Percentiles rank a stretch among this genome's conserved stretches.
phyloP scores from a whole-genome alignment of 163 green algal species.

The Scenedesmus sp. region DNA sequence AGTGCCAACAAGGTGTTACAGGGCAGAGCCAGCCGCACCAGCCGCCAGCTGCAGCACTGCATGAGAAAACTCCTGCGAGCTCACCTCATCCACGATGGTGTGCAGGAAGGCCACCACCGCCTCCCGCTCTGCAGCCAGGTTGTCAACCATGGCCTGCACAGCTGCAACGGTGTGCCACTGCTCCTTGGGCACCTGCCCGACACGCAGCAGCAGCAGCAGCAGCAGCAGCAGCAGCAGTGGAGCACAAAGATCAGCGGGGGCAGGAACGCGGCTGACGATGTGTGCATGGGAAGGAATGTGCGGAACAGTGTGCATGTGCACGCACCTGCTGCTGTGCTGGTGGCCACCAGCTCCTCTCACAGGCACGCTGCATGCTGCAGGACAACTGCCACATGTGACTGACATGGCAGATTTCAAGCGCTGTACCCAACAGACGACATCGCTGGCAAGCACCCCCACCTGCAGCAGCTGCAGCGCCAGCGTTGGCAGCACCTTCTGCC shows the following conservation, averaged over 20 bases:
- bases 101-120: conserved; percentile 53
- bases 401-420: too few species aligned
- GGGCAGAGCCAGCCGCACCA: too few species aligned
- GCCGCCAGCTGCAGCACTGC: too few species aligned
- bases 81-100: conserved; percentile 47
- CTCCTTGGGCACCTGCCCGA: conserved; percentile 49
- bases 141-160: conserved; percentile 47
- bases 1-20: too few species aligned
- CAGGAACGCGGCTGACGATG: too few species aligned
- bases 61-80: not conserved
- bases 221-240: not conserved
- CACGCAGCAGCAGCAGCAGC: conserved; percentile 18
- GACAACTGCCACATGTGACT: too few species aligned
- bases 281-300: too few species aligned
- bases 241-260: not conserved
- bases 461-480: conserved; percentile 56
- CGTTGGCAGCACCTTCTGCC: conserved; percentile 50
- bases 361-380: too few species aligned
- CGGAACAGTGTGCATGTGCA: too few species aligned
- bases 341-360: too few species aligned
- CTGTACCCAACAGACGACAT: too few species aligned
- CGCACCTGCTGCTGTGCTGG: too few species aligned
- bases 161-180: conserved; percentile 36
- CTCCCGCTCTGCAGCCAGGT: conserved; percentile 48
- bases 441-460: not conserved